Percentiles rank a stretch among this genome's conserved stretches.
Evolutionary conservation across 2,329 filamentous ascomycete genomes (phyloP).

Genomic region (Hawksworthiomyces lignivorus): DNA sequence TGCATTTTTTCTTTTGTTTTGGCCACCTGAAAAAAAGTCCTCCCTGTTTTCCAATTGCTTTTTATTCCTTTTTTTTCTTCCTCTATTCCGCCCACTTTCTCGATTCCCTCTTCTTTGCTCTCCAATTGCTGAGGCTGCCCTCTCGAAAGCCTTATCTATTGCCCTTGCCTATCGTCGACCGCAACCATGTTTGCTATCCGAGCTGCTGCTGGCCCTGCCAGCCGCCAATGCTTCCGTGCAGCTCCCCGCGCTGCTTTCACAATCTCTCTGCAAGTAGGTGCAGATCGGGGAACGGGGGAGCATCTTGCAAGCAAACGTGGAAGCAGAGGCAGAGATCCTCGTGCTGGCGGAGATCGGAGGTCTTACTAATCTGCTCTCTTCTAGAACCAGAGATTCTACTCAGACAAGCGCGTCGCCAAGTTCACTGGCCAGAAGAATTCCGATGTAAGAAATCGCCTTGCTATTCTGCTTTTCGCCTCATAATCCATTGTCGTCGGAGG

Average conservation of each 20-base stretch:
- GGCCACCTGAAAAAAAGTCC: too few species aligned
- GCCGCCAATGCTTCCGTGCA: slow-evolving; percentile 70
- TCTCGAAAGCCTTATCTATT: slow-evolving; percentile 1
- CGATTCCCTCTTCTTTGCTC: background rate
- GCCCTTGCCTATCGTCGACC: background rate
- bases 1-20: slow-evolving; percentile 1
- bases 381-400: slow-evolving; percentile 52
- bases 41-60: slow-evolving; percentile 1
- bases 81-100: too few species aligned
- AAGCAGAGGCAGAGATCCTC: too few species aligned
- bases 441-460: slow-evolving; percentile 55
- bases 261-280: slow-evolving; percentile 49
- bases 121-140: background rate
- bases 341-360: background rate
- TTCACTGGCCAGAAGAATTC: slow-evolving; percentile 86
- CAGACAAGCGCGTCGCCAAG: slow-evolving; percentile 72
- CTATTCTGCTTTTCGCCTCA: background rate
- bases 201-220: slow-evolving; percentile 66
- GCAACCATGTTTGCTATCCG: slow-evolving; percentile 69
- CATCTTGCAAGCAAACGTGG: too few species aligned
- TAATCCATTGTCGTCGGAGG: too few species aligned
- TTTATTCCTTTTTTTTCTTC: background rate
- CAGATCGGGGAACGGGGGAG: too few species aligned
- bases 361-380: background rate
- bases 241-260: slow-evolving; percentile 48